Conservation (phyloP, 176 grass and related monocot genomes). For the Paspalum notatum region DNA sequence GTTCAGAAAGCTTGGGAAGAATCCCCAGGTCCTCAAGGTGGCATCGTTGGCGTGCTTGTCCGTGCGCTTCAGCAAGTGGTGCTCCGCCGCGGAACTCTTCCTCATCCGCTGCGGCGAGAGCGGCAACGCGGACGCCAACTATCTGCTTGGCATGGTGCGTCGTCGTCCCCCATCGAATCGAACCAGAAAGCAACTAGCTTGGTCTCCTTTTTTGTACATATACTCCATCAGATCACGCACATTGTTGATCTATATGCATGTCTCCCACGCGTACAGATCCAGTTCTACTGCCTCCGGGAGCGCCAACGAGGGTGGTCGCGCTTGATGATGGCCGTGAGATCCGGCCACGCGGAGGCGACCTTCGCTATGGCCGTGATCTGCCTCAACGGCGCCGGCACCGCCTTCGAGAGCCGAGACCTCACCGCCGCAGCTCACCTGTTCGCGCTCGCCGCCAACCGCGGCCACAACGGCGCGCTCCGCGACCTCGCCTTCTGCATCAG, state of each 20-base stretch:
- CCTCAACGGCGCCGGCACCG: conserved; percentile 40
- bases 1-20: conserved; percentile 25
- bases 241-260: background rate
- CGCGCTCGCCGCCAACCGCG: conserved; percentile 36
- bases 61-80: conserved; percentile 38
- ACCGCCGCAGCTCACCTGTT: conserved; percentile 39
- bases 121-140: conserved; percentile 47
- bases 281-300: conserved; percentile 47
- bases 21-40: conserved; percentile 3
- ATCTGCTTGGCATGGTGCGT: conserved; percentile 55
- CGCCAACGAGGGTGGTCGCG: conserved; percentile 28
- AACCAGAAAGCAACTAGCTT: background rate
- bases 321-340: conserved; percentile 44
- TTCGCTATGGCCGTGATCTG: conserved; percentile 41
- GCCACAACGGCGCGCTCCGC: conserved; percentile 48
- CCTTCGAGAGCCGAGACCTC: conserved; percentile 21
- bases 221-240: background rate
- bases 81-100: conserved; percentile 29
- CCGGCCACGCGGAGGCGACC: conserved; percentile 38
- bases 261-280: conserved; percentile 41
- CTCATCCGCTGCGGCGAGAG: conserved; percentile 32
- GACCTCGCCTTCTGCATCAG: conserved; percentile 56
- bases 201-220: background rate
- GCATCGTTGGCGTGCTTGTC: conserved; percentile 30
- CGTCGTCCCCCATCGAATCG: background rate